Evolutionary conservation across 1,139 yeast genomes (phyloP), one percentile per base, ranked within the genome.

Genomic region (Arxiozyma bovina): DNA sequence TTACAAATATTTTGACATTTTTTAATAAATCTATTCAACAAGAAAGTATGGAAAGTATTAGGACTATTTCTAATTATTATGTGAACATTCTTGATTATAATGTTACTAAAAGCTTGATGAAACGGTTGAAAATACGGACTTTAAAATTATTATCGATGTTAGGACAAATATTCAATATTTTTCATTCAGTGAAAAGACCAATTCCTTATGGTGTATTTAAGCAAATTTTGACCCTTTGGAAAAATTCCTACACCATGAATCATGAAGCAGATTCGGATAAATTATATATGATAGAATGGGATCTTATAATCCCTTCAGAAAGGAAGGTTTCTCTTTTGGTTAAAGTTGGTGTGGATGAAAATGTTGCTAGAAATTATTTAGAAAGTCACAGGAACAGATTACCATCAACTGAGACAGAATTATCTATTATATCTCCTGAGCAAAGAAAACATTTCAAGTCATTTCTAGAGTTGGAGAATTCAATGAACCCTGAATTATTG

Each of bases 261-360:
- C 58, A 58, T 11, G 59, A 61, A 66, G 54, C 60, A 3, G 53
- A 44, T 18, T 27, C 69, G 50, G 73, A 77, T 43, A 60, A 70
- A 50, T 55, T 77, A 48, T 74, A 76, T 51, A 79, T 80, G 8
- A 70, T 83, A 40, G 68, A 73, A 20, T 75, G 80, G 71, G 66
- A 66, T 47, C 51, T 63, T 25, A 58, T 64, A 27, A 63, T 63
- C 52, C 66, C 62, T n/a, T 62, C 67, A 15, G 53, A 54, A 41
- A 56, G 61, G 45, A 66, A 62, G 48, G 55, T 61, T 1, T 58
- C 60, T 17, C 50, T 66, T 40, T 54, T 67, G 40, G 54, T 50
- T 20, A 50, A 58, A 17, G 58, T 63, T 45, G 70, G 68, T 8
- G 54, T 64, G 7, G 50, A 60, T 21, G 61, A 58, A 27, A 65